Evolutionary conservation across 352 stramenopile species (phyloP), one percentile per base, ranked within the genome.

Genomic region (Globisporangium barbulae): DNA sequence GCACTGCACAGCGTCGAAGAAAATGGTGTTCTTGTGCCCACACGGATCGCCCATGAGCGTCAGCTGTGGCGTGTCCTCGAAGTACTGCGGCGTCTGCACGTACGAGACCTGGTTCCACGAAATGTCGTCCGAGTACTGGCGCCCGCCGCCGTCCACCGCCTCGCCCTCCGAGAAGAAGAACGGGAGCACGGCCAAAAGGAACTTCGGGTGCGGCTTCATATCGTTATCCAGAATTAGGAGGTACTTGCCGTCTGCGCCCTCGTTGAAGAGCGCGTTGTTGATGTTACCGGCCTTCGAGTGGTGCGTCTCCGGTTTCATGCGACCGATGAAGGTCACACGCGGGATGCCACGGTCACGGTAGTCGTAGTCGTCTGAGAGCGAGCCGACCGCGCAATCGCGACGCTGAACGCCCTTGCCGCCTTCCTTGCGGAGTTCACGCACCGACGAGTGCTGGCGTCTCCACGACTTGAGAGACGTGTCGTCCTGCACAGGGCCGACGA

Each of bases 241-340:
- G 79, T 96, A 96, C 68, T 94, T 91, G 72, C 88, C 89, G 49
- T 90, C 81, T 0, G 87, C 85, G 53, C 89, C 89, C 79, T 97
- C 89, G 72, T 97, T 96, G 65, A 94, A 95, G 44, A 97, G 61
- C 9, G 67, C 72, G 64, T 97, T 97, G 81, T 97, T 97, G 66
- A 97, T 94, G 83, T 97, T 97, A 76, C 89, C 89, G 54, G 89
- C 89, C 76, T 97, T 97, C 31, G 88, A 94, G 80, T 97, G 86
- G 64, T 97, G 89, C 60, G 77, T 82, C 63, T 93, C 84, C 1
- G 88, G 88, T 62, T 96, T 96, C 84, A 96, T 93, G 55, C 88
- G 85, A 68, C 88, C 88, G 48, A 94, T 78, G 53, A 94, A 96
- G 3, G 85, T 94, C 63, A 96, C 85, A 68, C 81, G 84, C 33